A percentile compares a stretch with the other conserved stretches of the same genome.
These are phyloP conservation scores for Agaricus blazei DNA, from an alignment of 768 basidiomycete species.

Conservation along the genomic window DNA sequence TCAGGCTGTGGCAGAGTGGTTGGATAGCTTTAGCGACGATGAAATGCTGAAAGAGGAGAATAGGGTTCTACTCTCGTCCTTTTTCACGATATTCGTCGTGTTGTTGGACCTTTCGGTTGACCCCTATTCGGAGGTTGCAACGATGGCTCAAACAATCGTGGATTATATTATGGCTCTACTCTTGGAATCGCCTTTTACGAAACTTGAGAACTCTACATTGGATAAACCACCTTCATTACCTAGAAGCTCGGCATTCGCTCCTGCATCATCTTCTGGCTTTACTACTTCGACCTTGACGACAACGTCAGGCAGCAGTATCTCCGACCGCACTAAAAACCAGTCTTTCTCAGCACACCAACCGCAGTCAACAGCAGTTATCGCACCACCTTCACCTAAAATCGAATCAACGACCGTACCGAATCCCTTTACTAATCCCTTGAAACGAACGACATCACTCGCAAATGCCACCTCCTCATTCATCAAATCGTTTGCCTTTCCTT, in stretches of 20 bases:
- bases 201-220: constrained; percentile 65
- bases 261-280: neutral
- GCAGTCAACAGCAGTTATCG: neutral
- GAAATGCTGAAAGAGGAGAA: constrained; percentile 70
- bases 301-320: too few relatives aligned
- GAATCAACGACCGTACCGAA: constrained; percentile 43
- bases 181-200: constrained; percentile 82
- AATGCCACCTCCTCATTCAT: constrained; percentile 67
- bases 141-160: constrained; percentile 83
- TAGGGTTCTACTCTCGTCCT: constrained; percentile 80
- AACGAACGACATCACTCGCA: constrained; percentile 78
- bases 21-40: constrained; percentile 63
- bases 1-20: constrained; percentile 74
- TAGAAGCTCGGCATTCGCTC: neutral
- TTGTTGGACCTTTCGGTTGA: constrained; percentile 90
- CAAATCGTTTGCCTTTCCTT: constrained; percentile 67
- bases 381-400: constrained; percentile 32
- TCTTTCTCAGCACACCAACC: neutral
- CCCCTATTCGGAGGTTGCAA: constrained; percentile 88
- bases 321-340: neutral
- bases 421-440: constrained; percentile 59
- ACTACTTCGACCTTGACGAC: too few relatives aligned
- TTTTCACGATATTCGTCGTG: constrained; percentile 88
- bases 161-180: constrained; percentile 92
- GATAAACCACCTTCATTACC: constrained; percentile 36